phyloP scores from a whole-genome alignment of 768 basidiomycete genomes.

The Gloeopeniophorella convolvens region DNA sequence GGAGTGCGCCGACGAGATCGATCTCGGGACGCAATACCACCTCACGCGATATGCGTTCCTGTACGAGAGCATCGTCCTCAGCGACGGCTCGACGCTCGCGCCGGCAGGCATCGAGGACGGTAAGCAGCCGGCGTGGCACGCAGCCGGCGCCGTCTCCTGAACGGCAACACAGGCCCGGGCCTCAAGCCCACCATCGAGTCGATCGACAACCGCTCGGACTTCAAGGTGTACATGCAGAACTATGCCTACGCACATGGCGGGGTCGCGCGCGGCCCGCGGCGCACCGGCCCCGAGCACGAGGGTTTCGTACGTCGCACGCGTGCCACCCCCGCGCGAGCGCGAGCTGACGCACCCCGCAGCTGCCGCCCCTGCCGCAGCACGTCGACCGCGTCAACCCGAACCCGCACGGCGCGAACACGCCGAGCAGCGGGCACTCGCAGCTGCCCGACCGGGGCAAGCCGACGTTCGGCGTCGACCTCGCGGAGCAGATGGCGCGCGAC shows the following conservation, averaged over 20 bases:
- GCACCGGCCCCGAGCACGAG: conserved; percentile 87
- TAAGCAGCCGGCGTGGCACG: conserved; percentile 22
- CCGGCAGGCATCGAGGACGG: conserved; percentile 61
- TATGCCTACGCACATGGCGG: conserved; percentile 85
- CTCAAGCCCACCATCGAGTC: conserved; percentile 82
- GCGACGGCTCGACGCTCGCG: conserved; percentile 80
- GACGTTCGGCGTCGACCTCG: conserved; percentile 91
- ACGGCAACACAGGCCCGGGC: conserved; percentile 47
- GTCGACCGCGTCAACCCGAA: conserved; percentile 54
- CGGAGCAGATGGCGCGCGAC: conserved; percentile 91
- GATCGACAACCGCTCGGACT: conserved; percentile 92
- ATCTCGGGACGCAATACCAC: conserved; percentile 97
- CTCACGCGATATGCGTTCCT: conserved; percentile 91
- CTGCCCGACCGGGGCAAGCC: conserved; percentile 57
- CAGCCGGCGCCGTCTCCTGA: neutral
- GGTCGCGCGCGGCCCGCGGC: conserved; percentile 61
- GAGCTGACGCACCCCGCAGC: conserved; percentile 3
- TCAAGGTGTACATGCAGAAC: conserved; percentile 96
- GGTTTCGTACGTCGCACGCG: conserved; percentile 73
- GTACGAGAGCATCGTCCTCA: conserved; percentile 84
- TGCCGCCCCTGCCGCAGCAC: conserved; percentile 15
- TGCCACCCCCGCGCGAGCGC: neutral
- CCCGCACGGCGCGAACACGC: conserved; percentile 35
- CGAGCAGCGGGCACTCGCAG: conserved; percentile 27
- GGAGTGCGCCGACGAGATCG: conserved; percentile 93